Base-by-base conservation (phyloP, 768 basidiomycete species). In the Boletus rubropictus region DNA sequence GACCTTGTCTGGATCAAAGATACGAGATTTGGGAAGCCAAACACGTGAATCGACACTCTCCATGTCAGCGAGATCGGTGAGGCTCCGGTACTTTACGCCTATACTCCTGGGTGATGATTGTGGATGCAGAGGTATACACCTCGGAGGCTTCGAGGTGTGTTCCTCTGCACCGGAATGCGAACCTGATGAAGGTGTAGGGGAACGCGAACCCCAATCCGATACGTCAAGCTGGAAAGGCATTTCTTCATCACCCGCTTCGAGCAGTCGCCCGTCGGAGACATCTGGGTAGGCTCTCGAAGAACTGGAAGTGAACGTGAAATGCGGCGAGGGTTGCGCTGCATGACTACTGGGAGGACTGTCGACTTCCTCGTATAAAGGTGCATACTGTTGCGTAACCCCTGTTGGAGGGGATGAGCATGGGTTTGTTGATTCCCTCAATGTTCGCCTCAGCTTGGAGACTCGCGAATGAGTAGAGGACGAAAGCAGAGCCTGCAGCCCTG, bases 1-100 rank as follows among this genome's bases (percentile, higher is more conserved):
- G 36, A 67, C 43, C 38, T 56, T 63, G 48, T 47, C 51, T 12
- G 63, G 58, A 42, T 67, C 50, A 35, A 63, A 67, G 25, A 44
- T 12, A 8, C 54, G 65, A 18, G 54, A 25, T 37, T 44, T 43
- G 6, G 65, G 63, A 33, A 51, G 43, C 63, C 65, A 67, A 15
- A 65, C 12, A 8, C 63, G 63, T 39, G 65, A 31, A 42, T 65
- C 65, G 31, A 52, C 40, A 4, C 36, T 36, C 15, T n/a, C 24
- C 27, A 21, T 28, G 17, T 48, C 53, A 22, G 36, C 31, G 25
- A 63, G 39, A 20, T 61, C 56, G 39, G 49, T 17, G 25, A 66
- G 45, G 28, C 43, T 48, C 11, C 35, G 53, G 43, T 63, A 65
- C 22, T 29, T 25, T 27, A 65, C 56, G 9, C 63, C 63, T 32